Evolutionary conservation across 176 grass and related monocot species (phyloP), one percentile per base, ranked within the genome.

Genomic region (Cymbopogon citratus): DNA sequence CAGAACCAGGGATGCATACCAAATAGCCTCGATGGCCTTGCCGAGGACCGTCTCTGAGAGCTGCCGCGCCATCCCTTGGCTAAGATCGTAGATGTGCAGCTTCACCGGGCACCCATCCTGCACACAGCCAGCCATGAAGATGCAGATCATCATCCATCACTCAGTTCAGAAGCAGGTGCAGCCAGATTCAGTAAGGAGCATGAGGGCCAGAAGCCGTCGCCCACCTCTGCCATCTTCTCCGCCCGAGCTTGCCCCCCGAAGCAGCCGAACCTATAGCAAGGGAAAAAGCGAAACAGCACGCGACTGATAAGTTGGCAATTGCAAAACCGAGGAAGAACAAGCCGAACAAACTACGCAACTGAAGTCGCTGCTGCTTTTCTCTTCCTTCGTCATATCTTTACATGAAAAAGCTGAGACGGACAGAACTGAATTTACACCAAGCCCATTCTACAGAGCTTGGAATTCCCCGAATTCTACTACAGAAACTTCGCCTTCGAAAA

Each of bases 81-180:
- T 95, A 9, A 98, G 82, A 85, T 95, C 96, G 23, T 98, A 98
- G 12, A 95, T 71, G 78, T 93, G 87, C 68, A 98, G 88, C 70
- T 95, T 98, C 73, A 98, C 96, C 66, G 82, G 90, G 77, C 80
- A 95, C 25, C 77, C 95, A n/a, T 93, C 92, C 95, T 98, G 74
- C n/a, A n/a, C n/a, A n/a, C n/a, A n/a, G n/a, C 34, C n/a, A 78
- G n/a, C 31, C 31, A 33, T 12, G 41, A 15, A 70, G 25, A 56
- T 59, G 54, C 54, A 59, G 54, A 79, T 35, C 66, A 40, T 43
- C 43, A 82, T 39, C 51, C 7, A 60, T 51, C 12, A 33, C 63
- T 80, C 38, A 9, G 35, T 31, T 75, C 68, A 86, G 9, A 13
- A n/a, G n/a, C n/a, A n/a, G n/a, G n/a, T 43, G 23, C 19, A 45